Base-by-base conservation (phyloP, 176 grass and related monocot species). In the Oryza punctata region DNA sequence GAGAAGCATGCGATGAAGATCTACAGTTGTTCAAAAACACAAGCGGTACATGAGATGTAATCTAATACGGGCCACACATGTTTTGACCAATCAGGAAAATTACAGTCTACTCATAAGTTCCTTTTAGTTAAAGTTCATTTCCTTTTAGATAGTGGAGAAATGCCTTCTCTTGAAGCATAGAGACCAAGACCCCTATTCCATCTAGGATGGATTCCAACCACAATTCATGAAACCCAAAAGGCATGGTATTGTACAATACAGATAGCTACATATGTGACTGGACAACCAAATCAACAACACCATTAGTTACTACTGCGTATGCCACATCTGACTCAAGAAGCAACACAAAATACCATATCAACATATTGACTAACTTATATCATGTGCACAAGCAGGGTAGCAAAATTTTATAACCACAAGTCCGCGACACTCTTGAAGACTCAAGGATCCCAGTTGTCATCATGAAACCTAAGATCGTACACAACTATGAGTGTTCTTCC, bases 1-100 rank as follows among this genome's bases (percentile, higher is more conserved):
- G 30, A n/a, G 12, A 84, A 71, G 69, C 63, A 60, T 63, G 9
- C 40, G 24, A 35, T 65, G 54, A 84, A 84, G 81, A 73, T 70
- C 75, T 57, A 69, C 14, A 76, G 37, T 16, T 30, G 27, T 69
- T 0, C 23, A 68, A 68, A 18, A 85, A 67, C 14, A 67, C 9
- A 81, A 67, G 23, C 23, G 4, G 37, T 75, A 57, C 59, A 79
- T 85, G 15, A 3, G 61, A 52, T 70, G 28, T 72, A 49, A 75
- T 26, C 28, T 9, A 21, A 3, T 44, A 28, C 60, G 70, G 24
- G 29, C 32, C 35, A 28, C 32, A 41, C 13, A 27, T 16, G 19
- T 15, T 64, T 73, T 67, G 44, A 84, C 24, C 12, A 41, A 68
- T 35, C 3, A 67, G 26, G 12, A 32, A 66, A 67, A n/a, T 33